phyloP scores from a whole-genome alignment of 2,329 filamentous ascomycete genomes.

The Neocatenulostroma microsporum region DNA sequence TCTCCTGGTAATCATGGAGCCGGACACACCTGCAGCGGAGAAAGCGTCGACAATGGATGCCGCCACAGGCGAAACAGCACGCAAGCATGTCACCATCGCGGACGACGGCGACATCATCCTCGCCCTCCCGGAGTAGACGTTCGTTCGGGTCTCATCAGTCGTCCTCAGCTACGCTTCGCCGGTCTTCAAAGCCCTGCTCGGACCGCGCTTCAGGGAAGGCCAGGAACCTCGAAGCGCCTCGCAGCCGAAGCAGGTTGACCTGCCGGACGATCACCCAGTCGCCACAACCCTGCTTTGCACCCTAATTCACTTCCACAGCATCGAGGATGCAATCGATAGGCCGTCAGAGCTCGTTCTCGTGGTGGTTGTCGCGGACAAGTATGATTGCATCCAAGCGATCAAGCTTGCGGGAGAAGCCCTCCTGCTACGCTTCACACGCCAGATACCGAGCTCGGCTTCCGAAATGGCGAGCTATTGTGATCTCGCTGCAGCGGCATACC shows the following conservation, averaged over 20 bases:
- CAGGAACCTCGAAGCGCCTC: neutral
- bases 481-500: neutral
- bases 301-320: neutral
- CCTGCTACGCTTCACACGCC: too few relatives aligned
- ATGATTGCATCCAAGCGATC: neutral
- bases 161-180: constrained; percentile 5
- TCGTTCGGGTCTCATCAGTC: constrained; percentile 1
- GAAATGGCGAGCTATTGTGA: too few relatives aligned
- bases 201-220: constrained; percentile 6
- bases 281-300: neutral
- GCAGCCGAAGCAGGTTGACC: constrained; percentile 1
- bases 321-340: neutral
- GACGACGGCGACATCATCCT: constrained; percentile 7
- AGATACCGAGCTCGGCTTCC: too few relatives aligned
- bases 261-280: constrained; percentile 1
- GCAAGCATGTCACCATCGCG: neutral
- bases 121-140: neutral
- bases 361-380: constrained; percentile 7
- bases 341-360: neutral
- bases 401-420: neutral
- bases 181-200: constrained; percentile 7
- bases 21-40: too few relatives aligned
- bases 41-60: too few relatives aligned
- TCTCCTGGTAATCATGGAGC: too few relatives aligned
- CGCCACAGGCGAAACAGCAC: neutral